Percentiles rank a stretch among this genome's conserved stretches.
phyloP scores from a whole-genome alignment of 2,329 filamentous ascomycete genomes.

The Rachicladosporium sp. region DNA sequence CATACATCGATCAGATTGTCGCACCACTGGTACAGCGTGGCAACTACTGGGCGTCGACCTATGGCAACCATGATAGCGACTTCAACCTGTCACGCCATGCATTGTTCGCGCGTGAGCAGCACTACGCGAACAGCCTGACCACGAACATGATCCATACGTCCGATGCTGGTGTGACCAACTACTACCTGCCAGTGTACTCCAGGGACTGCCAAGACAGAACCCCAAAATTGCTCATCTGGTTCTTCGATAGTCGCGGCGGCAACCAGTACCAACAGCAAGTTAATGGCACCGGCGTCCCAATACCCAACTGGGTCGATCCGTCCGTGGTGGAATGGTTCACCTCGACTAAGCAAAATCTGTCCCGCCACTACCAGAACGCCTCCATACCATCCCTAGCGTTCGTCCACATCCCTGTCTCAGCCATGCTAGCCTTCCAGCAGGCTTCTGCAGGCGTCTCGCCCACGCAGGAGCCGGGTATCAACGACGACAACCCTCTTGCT shows the following conservation, averaged over 20 bases:
- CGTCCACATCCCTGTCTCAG: slow-evolving; percentile 41
- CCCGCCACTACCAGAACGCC: slow-evolving; percentile 5
- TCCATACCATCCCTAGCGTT: slow-evolving; percentile 41
- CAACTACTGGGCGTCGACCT: slow-evolving; percentile 53
- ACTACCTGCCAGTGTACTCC: slow-evolving; percentile 43
- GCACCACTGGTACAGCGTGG: slow-evolving; percentile 43
- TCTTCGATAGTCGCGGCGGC: slow-evolving; percentile 57
- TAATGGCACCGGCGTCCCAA: slow-evolving; percentile 17
- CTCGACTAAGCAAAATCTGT: slow-evolving; percentile 14
- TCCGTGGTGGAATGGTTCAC: slow-evolving; percentile 36
- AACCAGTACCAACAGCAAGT: slow-evolving; percentile 33
- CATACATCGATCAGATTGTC: slow-evolving; percentile 49
- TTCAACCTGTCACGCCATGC: slow-evolving; percentile 42
- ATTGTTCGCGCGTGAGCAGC: slow-evolving; percentile 30
- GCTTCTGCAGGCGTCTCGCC: slow-evolving; percentile 27
- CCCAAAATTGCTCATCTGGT: slow-evolving; percentile 50
- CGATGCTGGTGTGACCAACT: slow-evolving; percentile 39
- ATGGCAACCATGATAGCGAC: slow-evolving; percentile 58
- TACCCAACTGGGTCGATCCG: slow-evolving; percentile 34
- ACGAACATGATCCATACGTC: slow-evolving; percentile 29
- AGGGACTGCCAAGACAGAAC: slow-evolving; percentile 14
- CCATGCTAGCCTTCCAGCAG: slow-evolving; percentile 29
- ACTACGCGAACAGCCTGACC: slow-evolving; percentile 28
- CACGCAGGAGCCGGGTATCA: slow-evolving; percentile 34
- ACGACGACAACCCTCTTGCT: slow-evolving; percentile 30